A percentile compares a stretch with the other conserved stretches of the same genome.
These are phyloP conservation scores for Hygrophoropsis aurantiaca DNA, from an alignment of 768 basidiomycete species.

Conservation along the genomic window DNA sequence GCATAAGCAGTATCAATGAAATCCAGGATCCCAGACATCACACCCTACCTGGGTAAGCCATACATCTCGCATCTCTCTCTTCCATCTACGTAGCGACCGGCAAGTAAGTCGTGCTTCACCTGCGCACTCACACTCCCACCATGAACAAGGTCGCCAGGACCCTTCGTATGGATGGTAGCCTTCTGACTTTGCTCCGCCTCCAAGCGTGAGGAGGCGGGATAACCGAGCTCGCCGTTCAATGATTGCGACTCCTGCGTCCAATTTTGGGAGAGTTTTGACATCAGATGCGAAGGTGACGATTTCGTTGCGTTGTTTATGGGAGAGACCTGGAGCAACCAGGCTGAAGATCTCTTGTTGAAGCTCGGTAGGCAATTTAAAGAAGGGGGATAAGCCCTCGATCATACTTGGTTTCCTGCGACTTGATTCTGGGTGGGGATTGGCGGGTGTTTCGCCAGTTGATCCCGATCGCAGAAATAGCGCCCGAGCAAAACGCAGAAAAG, in stretches of 20 bases:
- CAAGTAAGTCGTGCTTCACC: conserved; percentile 21
- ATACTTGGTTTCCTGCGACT: too few species aligned
- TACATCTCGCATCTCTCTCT: conserved; percentile 39
- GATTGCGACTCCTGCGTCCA: conserved; percentile 20
- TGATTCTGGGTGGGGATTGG: too few species aligned
- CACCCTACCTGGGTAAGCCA: conserved; percentile 52
- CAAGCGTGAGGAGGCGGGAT: conserved; percentile 4
- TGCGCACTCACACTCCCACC: conserved; percentile 33
- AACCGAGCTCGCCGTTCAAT: conserved; percentile 4
- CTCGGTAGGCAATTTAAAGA: conserved; percentile 52
- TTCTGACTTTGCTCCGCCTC: conserved; percentile 6
- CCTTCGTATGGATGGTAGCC: conserved; percentile 28
- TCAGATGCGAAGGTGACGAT: conserved; percentile 53
- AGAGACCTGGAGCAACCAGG: conserved; percentile 56
- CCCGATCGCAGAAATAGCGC: conserved; percentile 44
- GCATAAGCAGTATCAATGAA: too few species aligned
- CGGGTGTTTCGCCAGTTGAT: neutral
- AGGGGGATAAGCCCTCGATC: conserved; percentile 21
- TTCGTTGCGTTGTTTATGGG: conserved; percentile 51
- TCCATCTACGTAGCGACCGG: conserved; percentile 32
- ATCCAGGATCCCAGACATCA: conserved; percentile 38
- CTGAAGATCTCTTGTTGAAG: conserved; percentile 58
- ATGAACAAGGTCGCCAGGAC: conserved; percentile 31
- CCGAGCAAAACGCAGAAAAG: conserved; percentile 50
- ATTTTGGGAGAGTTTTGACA: conserved; percentile 42